These are phyloP conservation scores for Aegilops bicornis DNA, from an alignment of 176 grass and related monocot species.

Conservation along the genomic window DNA sequence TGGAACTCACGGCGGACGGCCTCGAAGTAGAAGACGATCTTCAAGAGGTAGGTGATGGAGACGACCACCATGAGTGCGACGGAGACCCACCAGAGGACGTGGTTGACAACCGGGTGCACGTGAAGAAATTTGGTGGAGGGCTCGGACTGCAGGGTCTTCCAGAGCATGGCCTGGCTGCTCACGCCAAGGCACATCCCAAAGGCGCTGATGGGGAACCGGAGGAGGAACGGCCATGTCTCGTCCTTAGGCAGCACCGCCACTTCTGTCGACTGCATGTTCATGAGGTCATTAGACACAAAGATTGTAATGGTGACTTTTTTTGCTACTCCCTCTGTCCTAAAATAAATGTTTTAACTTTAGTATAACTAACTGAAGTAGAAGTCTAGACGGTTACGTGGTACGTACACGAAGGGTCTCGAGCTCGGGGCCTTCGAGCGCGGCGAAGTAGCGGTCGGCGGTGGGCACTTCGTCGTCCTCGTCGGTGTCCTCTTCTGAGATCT, in stretches of 20 bases:
- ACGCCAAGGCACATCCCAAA: constrained; percentile 84
- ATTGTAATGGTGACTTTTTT: neutral
- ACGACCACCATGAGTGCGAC: constrained; percentile 41
- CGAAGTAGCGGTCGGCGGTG: constrained; percentile 66
- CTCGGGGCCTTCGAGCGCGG: constrained; percentile 73
- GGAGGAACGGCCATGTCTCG: constrained; percentile 85
- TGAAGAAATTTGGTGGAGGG: constrained; percentile 42
- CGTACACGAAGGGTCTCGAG: constrained; percentile 69
- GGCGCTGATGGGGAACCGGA: constrained; percentile 67
- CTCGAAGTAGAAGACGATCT: constrained; percentile 66
- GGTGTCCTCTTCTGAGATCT: constrained; percentile 13
- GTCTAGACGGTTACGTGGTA: neutral
- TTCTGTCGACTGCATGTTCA: constrained; percentile 19
- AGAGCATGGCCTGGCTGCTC: constrained; percentile 77
- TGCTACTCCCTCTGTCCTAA: too few relatives aligned
- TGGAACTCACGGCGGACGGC: constrained; percentile 57
- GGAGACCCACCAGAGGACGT: constrained; percentile 68
- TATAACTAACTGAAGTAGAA: too few relatives aligned
- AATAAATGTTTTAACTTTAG: too few relatives aligned
- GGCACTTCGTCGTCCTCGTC: constrained; percentile 30
- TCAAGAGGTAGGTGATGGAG: constrained; percentile 53
- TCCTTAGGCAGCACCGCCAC: constrained; percentile 65
- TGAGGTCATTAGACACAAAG: neutral
- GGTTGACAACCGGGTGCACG: constrained; percentile 39
- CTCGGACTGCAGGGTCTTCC: constrained; percentile 62